Conservation (phyloP, 257 asterid genomes). For the Solanum arcanum region DNA sequence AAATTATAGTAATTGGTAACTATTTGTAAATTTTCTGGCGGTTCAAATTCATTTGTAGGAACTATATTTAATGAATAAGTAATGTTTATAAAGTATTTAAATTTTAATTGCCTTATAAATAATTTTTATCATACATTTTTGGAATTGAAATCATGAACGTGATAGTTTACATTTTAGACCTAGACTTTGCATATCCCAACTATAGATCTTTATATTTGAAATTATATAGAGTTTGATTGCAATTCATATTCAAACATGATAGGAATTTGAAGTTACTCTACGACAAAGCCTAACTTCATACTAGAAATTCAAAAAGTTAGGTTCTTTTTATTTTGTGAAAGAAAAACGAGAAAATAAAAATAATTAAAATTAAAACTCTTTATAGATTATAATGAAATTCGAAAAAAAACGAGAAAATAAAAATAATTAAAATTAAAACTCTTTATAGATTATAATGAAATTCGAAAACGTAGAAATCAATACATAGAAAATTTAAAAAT, state of each 20-base stretch:
- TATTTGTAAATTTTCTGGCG: no score
- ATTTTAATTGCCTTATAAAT: no score
- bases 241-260: no score
- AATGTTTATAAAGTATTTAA: background rate
- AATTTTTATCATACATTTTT: background rate
- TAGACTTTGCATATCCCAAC: accelerated
- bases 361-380: background rate
- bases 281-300: background rate
- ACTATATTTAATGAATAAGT: background rate
- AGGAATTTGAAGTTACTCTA: background rate
- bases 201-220: background rate
- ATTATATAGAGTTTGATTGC: background rate
- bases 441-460: background rate
- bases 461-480: background rate
- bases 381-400: background rate
- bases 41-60: background rate
- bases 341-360: background rate
- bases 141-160: accelerated
- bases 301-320: accelerated
- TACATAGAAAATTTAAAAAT: background rate
- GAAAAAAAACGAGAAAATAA: no score
- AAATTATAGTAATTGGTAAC: no score
- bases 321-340: no score
- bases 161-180: background rate
- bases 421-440: background rate